Evolutionary conservation across 2,329 filamentous ascomycete species (phyloP).

Genomic region (Colletotrichum sp.): DNA sequence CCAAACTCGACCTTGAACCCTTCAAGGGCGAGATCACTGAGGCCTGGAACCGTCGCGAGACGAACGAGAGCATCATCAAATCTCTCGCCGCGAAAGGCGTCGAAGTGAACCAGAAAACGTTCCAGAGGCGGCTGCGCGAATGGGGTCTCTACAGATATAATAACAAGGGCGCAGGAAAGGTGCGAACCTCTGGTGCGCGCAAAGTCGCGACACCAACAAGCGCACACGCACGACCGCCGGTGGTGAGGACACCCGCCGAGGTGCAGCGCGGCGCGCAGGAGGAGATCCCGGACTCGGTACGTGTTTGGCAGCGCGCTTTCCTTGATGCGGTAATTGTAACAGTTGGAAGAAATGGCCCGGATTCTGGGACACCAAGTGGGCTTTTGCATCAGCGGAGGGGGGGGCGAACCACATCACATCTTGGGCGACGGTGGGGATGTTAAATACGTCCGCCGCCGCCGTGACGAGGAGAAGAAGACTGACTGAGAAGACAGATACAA

Average conservation of each 20-base stretch:
- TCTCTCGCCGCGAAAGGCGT: neutral
- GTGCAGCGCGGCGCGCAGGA: neutral
- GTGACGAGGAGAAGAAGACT: neutral
- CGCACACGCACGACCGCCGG: neutral
- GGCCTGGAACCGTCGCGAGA: slow-evolving; percentile 7
- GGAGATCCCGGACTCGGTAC: slow-evolving; percentile 13
- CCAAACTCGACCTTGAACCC: slow-evolving; percentile 7
- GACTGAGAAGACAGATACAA: neutral
- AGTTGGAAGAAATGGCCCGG: neutral
- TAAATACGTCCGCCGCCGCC: neutral
- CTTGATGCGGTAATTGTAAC: slow-evolving; percentile 17
- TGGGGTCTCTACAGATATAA: slow-evolving; percentile 6
- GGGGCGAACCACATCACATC: neutral
- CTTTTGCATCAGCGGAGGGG: neutral
- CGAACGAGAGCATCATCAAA: slow-evolving; percentile 11
- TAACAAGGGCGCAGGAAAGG: neutral
- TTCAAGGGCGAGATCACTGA: slow-evolving; percentile 8
- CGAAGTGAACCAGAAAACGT: slow-evolving; percentile 1
- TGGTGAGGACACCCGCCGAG: neutral
- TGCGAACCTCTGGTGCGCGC: neutral
- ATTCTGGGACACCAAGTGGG: slow-evolving; percentile 12
- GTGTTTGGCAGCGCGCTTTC: neutral
- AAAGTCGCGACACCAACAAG: neutral
- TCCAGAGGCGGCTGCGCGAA: slow-evolving; percentile 3
- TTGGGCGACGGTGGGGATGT: neutral